phyloP scores from a whole-genome alignment of 768 basidiomycete species.

The Tylopilus vinaceipallidus region DNA sequence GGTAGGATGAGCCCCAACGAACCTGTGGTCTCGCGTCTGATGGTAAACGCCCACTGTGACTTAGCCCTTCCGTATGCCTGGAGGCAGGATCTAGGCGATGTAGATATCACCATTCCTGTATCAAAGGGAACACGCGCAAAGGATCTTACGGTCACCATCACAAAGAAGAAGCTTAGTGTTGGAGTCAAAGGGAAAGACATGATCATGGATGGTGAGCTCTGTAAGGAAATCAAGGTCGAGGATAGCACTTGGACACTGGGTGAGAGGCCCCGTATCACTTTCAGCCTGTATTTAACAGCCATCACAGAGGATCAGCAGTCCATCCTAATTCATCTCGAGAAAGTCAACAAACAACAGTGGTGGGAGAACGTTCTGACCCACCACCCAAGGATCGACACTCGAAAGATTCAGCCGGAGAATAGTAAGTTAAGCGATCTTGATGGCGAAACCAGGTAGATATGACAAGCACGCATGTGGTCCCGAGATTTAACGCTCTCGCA shows the following conservation, averaged over 20 bases:
- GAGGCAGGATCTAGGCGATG: slow-evolving; percentile 86
- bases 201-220: slow-evolving; percentile 87
- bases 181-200: slow-evolving; percentile 83
- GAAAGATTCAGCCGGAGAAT: slow-evolving; percentile 92
- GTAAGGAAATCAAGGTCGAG: slow-evolving; percentile 91
- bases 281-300: slow-evolving; percentile 6
- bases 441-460: slow-evolving; percentile 78
- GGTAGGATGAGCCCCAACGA: slow-evolving; percentile 46
- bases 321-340: slow-evolving; percentile 79
- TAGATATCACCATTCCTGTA: slow-evolving; percentile 81
- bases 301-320: slow-evolving; percentile 70
- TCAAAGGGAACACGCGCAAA: slow-evolving; percentile 83
- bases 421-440: slow-evolving; percentile 96
- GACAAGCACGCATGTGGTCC: slow-evolving; percentile 1
- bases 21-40: slow-evolving; percentile 20
- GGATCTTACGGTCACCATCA: slow-evolving; percentile 69
- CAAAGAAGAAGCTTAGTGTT: slow-evolving; percentile 81
- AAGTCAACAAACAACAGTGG: slow-evolving; percentile 87
- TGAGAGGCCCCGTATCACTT: slow-evolving; percentile 37
- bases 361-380: slow-evolving; percentile 97
- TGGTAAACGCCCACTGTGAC: slow-evolving; percentile 11
- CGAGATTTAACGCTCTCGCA: slow-evolving; percentile 28
- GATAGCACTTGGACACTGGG: slow-evolving; percentile 97
- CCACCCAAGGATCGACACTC: slow-evolving; percentile 95
- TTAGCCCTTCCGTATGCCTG: slow-evolving; percentile 87